phyloP scores from a whole-genome alignment of 2,329 filamentous ascomycete species.

The Waltergamsia citrina region DNA sequence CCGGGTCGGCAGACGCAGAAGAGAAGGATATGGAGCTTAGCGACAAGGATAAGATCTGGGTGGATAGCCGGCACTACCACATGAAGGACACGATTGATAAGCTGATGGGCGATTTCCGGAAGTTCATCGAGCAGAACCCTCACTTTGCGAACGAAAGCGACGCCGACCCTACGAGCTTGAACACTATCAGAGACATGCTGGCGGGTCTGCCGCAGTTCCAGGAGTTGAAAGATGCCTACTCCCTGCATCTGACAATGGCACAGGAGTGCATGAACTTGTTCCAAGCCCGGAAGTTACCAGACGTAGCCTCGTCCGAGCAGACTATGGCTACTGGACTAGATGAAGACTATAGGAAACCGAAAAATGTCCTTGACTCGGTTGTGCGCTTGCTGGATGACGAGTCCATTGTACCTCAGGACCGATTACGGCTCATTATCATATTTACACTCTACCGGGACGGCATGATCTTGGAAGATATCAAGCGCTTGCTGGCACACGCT shows the following conservation, averaged over 20 bases:
- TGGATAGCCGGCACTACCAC: constrained; percentile 85
- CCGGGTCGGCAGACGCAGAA: constrained; percentile 59
- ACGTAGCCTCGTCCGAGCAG: constrained; percentile 84
- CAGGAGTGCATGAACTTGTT: constrained; percentile 96
- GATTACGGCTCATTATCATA: constrained; percentile 74
- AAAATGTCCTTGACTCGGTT: constrained; percentile 77
- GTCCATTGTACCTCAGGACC: constrained; percentile 59
- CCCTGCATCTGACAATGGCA: constrained; percentile 90
- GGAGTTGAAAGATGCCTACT: constrained; percentile 91
- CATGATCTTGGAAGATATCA: constrained; percentile 72
- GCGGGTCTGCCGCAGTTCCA: constrained; percentile 90
- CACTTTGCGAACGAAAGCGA: constrained; percentile 75
- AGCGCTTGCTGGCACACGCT: constrained; percentile 76
- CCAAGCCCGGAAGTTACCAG: constrained; percentile 71
- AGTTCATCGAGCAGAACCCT: constrained; percentile 82
- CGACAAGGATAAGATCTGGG: constrained; percentile 91
- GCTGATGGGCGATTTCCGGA: constrained; percentile 84
- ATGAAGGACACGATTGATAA: constrained; percentile 98
- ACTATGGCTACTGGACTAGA: constrained; percentile 85
- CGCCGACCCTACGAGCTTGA: constrained; percentile 67
- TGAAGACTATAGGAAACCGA: constrained; percentile 85
- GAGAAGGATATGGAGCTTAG: constrained; percentile 85
- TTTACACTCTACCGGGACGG: constrained; percentile 84
- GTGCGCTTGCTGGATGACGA: constrained; percentile 85
- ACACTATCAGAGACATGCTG: constrained; percentile 94